phyloP scores from a whole-genome alignment of 2,329 filamentous ascomycete genomes.

The Cytospora leucostoma region DNA sequence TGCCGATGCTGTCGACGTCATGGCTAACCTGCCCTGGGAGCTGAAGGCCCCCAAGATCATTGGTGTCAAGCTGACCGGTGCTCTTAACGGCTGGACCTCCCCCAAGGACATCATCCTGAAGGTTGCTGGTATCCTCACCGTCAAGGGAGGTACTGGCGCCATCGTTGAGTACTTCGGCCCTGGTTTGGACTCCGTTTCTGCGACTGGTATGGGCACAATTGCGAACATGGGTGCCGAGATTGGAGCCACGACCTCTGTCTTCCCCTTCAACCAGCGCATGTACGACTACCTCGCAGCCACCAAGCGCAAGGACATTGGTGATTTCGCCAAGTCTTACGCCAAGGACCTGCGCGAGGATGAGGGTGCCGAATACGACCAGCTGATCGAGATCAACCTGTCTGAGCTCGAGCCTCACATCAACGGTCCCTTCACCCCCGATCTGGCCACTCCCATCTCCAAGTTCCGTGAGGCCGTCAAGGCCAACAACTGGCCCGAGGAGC shows the following conservation, averaged over 20 bases:
- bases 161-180: constrained; percentile 75
- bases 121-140: constrained; percentile 93
- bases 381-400: constrained; percentile 93
- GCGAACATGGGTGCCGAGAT: constrained; percentile 71
- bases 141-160: constrained; percentile 95
- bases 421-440: constrained; percentile 96
- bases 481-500: constrained; percentile 93
- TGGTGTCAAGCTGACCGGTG: constrained; percentile 90
- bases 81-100: constrained; percentile 86
- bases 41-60: constrained; percentile 97
- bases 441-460: constrained; percentile 96
- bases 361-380: constrained; percentile 90
- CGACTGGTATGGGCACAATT: constrained; percentile 87
- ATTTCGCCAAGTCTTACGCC: constrained; percentile 83
- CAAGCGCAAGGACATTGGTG: constrained; percentile 86
- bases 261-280: constrained; percentile 98
- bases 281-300: constrained; percentile 93
- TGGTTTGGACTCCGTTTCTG: constrained; percentile 72
- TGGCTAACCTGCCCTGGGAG: constrained; percentile 97
- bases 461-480: constrained; percentile 92
- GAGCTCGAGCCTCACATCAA: constrained; percentile 98
- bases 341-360: constrained; percentile 84
- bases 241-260: constrained; percentile 87
- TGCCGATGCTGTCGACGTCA: constrained; percentile 97
- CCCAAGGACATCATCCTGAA: constrained; percentile 98